These are phyloP conservation scores for Articulospora tetracladia DNA, from an alignment of 495 filamentous ascomycete species.

Conservation along the genomic window DNA sequence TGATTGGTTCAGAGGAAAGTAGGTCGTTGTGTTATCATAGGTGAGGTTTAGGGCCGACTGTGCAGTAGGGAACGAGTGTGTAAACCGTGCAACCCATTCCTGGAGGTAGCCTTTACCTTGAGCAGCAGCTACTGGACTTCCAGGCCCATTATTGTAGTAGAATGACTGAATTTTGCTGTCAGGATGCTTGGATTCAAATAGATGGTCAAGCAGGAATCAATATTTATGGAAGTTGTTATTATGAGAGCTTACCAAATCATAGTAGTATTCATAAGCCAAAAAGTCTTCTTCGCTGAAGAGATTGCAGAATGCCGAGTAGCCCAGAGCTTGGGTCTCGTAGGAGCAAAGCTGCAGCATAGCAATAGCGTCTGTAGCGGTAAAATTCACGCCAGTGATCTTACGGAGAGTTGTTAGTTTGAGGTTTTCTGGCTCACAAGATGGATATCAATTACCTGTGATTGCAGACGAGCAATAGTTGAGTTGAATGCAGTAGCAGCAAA, in stretches of 20 bases:
- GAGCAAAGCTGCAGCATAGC: conserved; percentile 10
- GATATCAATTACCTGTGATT: neutral
- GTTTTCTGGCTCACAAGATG: neutral
- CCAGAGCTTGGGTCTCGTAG: conserved; percentile 3
- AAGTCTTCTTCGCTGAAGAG: conserved; percentile 6
- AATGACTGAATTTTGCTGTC: neutral
- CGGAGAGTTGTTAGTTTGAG: neutral
- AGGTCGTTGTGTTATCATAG: conserved; percentile 2
- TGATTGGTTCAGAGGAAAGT: conserved; percentile 1
- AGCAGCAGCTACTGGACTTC: neutral
- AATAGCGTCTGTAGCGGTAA: neutral
- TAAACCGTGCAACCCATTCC: conserved; percentile 5
- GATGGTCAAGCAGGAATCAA: neutral
- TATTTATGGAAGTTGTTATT: neutral
- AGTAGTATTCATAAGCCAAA: conserved; percentile 2
- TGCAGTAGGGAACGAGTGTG: conserved; percentile 2
- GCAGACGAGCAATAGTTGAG: neutral
- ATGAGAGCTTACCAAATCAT: neutral
- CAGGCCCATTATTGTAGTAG: conserved; percentile 4
- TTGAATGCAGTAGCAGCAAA: conserved; percentile 1
- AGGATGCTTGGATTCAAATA: neutral
- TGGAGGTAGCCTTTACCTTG: conserved; percentile 7
- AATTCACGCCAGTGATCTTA: conserved; percentile 3
- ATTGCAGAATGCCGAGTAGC: conserved; percentile 2
- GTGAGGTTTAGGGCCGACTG: neutral